Percentiles rank a stretch among this genome's conserved stretches.
Evolutionary conservation across 345 rosid species (phyloP).

Genomic region (Erysimum cheiranthoides): DNA sequence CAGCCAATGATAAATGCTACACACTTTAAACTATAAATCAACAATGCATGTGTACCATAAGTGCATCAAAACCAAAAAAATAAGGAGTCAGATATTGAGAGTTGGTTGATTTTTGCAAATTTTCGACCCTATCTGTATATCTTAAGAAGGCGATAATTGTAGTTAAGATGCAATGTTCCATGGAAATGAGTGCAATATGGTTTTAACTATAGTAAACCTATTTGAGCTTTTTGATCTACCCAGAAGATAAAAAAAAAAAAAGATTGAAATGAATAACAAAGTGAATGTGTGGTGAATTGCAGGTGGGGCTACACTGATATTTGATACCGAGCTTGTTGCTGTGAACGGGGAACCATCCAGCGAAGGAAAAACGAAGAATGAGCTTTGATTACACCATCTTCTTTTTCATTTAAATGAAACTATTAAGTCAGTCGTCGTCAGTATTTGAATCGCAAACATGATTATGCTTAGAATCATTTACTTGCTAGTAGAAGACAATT

Average conservation of each 20-base stretch:
- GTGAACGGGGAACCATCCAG: constrained; percentile 71
- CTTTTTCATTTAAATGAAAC: neutral
- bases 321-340: constrained; percentile 89
- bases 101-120: neutral
- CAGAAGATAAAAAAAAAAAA: no score
- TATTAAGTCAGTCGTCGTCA: neutral
- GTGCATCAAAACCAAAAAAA: neutral
- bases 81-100: neutral
- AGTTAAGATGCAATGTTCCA: neutral
- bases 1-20: neutral
- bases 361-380: constrained; percentile 43
- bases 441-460: constrained; percentile 19
- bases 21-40: neutral
- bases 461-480: constrained; percentile 23
- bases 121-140: neutral
- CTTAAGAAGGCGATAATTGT: neutral
- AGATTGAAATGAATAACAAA: no score
- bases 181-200: neutral
- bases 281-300: constrained; percentile 40
- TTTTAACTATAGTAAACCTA: no score
- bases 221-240: no score
- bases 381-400: constrained; percentile 37
- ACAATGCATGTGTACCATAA: neutral
- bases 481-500: constrained; percentile 24
- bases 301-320: constrained; percentile 94